Evolutionary conservation across 106 monocot species (phyloP), one percentile per base, ranked within the genome.

Genomic region (Apostasia ramifera): DNA sequence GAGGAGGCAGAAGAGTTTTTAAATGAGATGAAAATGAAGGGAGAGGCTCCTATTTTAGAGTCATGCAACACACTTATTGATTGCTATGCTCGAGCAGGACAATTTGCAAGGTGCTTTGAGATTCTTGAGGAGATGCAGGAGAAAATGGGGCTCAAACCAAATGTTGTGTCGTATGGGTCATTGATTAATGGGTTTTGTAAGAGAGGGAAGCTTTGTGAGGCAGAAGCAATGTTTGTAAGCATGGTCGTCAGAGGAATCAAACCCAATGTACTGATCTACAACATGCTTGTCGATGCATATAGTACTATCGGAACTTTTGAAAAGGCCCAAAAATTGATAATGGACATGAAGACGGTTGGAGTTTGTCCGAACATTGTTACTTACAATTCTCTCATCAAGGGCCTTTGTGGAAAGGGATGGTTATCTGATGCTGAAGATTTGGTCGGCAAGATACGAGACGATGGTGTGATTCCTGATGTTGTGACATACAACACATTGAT

Each of bases 401-500:
- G 82, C 67, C 42, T 90, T 43, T 87, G 83, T 69, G 58, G 41
- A 26, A 56, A 50, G 40, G 80, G 82, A 5, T 37, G 11, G 3
- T 15, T 87, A 8, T 53, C 41, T 47, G 81, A 85, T 55, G 94
- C 90, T 26, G 83, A 85, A 55, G 44, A 80, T 1, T 44, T 85
- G 49, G 14, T 68, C 12, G 13, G 8, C 46, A 45, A 43, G 50
- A 40, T 94, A 62, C 70, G 55, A 68, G 60, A 66, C 49, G 76
- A 81, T 53, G 85, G 87, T 61, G 4, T 79, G 50, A 67, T 10
- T 8, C 94, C 90, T 65, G 89, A 90, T 77, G 81, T 70, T 0
- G 69, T 90, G 44, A 94, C 87, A 9, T 87, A 81, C 40, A 87
- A 83, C 53, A 83, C 79, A 66, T 70, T 94, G 8, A 85, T 94